These are phyloP conservation scores for Aristolochia californica DNA, from an alignment of 164 flowering plant species.

Conservation along the genomic window DNA sequence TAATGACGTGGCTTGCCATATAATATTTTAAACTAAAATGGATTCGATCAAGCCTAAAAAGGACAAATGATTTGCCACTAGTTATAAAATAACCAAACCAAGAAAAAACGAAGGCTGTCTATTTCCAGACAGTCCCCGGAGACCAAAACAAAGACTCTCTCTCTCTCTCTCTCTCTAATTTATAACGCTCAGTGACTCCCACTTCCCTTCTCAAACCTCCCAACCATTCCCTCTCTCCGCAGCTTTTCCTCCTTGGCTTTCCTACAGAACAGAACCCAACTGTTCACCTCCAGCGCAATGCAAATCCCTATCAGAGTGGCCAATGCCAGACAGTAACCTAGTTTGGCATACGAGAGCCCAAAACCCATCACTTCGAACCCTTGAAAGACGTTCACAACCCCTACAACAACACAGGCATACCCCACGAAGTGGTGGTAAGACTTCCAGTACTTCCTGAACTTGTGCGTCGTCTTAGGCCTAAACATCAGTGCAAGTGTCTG, in stretches of 20 bases:
- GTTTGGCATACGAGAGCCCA: conserved; percentile 45
- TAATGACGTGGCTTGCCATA: too few species aligned
- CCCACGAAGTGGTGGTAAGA: conserved; percentile 98
- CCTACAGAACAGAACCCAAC: conserved; percentile 89
- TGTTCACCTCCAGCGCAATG: conserved; percentile 73
- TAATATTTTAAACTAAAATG: too few species aligned
- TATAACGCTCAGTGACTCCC: conserved; percentile 3
- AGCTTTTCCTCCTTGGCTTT: conserved; percentile 79
- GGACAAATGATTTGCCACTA: too few species aligned
- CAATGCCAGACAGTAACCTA: conserved; percentile 57
- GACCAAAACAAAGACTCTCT: too few species aligned
- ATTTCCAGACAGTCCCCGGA: too few species aligned
- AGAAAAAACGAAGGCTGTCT: too few species aligned
- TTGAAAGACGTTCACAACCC: conserved; percentile 80
- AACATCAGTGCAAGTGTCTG: conserved; percentile 82
- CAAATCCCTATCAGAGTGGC: conserved; percentile 62
- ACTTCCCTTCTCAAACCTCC: conserved; percentile 29
- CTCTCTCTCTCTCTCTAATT: too few species aligned
- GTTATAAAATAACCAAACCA: too few species aligned
- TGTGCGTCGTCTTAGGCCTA: conserved; percentile 70
- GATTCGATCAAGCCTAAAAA: too few species aligned
- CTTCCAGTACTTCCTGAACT: conserved; percentile 89
- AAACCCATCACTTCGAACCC: conserved; percentile 80
- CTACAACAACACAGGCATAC: conserved; percentile 78
- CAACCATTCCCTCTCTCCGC: conserved; percentile 60